Base-by-base conservation (phyloP, 441 rosid genomes). In the Populus trichocarpa region DNA sequence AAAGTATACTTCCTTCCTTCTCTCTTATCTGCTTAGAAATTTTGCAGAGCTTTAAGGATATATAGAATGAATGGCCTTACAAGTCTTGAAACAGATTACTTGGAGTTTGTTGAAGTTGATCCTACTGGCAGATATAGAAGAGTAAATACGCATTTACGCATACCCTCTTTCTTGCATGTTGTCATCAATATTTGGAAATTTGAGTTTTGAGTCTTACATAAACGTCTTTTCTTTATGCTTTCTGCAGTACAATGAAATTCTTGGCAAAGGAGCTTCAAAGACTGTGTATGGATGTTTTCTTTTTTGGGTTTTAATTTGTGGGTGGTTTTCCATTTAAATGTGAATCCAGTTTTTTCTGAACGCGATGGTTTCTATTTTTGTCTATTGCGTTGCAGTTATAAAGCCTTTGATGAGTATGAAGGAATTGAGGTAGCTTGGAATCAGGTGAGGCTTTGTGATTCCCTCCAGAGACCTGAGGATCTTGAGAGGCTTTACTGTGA, bases 361-460 rank as follows among this genome's bases (percentile, higher is more conserved):
- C 71, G 73, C 75, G 65, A 71, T 75, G 75, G 77, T 79, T 82
- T 5, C 57, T 50, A 5, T 50, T 14, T 50, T 50, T 50, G 2
- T 5, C 20, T 5, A 14, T 50, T 50, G 20, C 18, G 81, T 26
- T 82, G 82, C 91, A 95, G 99, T 64, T 95, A 93, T 75, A 92
- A 88, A 84, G 99, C 93, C 72, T 95, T 93, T 86, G 99, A 93
- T 87, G 97, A 95, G 85, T 93, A 89, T 81, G 89, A 92, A 79
- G 99, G 99, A 69, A 92, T 92, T 84, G 99, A 95, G 83, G 95
- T 95, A 72, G 99, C 98, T 73, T 93, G 99, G 99, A 95, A 95
- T 82, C 99, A 95, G 83, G 97, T 95, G 83, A 95, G 90, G 86
- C 97, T 95, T 69, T 84, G 87, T 72, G 95, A 91, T 87, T 91